Conservation (phyloP, 495 filamentous ascomycete genomes). For the Hypoxylon intermedium region DNA sequence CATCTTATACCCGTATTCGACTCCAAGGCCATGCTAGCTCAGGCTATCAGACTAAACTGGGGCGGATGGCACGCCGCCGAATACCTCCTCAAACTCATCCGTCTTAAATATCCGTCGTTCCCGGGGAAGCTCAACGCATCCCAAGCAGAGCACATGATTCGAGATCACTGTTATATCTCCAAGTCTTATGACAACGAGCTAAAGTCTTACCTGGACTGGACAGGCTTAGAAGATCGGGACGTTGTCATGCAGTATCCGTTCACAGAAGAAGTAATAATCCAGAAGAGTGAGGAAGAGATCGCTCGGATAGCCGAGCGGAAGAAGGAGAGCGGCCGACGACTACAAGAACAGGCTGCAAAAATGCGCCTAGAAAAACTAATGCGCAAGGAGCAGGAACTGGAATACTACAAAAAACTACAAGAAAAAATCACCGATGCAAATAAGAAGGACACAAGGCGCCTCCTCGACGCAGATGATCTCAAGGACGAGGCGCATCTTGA, state of each 20-base stretch:
- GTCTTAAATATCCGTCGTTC: conserved; percentile 91
- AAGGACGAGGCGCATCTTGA: conserved; percentile 87
- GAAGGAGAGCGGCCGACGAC: conserved; percentile 86
- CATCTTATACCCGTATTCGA: conserved; percentile 95
- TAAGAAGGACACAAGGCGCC: conserved; percentile 86
- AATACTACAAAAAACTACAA: conserved; percentile 88
- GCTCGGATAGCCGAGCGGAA: conserved; percentile 85
- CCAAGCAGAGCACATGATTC: conserved; percentile 85
- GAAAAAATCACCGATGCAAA: conserved; percentile 66
- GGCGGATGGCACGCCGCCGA: conserved; percentile 88
- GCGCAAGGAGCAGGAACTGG: conserved; percentile 92
- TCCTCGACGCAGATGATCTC: conserved; percentile 88
- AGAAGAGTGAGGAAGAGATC: conserved; percentile 93
- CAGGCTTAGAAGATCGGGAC: conserved; percentile 86
- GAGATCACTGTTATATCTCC: conserved; percentile 90
- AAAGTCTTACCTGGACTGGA: conserved; percentile 78
- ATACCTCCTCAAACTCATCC: conserved; percentile 86
- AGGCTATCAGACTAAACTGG: conserved; percentile 92
- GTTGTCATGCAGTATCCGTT: conserved; percentile 90
- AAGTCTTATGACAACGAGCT: conserved; percentile 81
- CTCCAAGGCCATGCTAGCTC: conserved; percentile 78
- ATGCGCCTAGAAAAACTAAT: conserved; percentile 94
- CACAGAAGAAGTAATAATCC: conserved; percentile 83
- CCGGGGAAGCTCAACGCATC: conserved; percentile 81
- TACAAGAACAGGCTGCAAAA: conserved; percentile 96